These are phyloP conservation scores for Prasinococcaceae sp. DNA, from an alignment of 139 green algal genomes.

Conservation along the genomic window DNA sequence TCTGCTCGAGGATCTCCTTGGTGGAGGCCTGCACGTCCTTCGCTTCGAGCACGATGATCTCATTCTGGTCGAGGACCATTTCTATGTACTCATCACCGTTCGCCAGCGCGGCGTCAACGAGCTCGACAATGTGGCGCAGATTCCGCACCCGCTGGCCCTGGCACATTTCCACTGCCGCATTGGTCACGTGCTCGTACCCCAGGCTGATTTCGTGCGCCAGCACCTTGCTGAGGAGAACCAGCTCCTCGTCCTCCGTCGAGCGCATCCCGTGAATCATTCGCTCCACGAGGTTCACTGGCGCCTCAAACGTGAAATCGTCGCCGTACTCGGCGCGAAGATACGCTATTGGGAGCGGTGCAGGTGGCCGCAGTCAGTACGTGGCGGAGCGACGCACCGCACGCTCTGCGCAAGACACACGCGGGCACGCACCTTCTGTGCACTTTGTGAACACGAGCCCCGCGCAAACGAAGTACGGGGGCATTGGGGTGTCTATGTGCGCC, in stretches of 20 bases:
- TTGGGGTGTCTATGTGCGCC: constrained; percentile 38
- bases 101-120: constrained; percentile 4
- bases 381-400: too few relatives aligned
- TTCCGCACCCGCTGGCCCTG: neutral
- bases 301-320: constrained; percentile 32
- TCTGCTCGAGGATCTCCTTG: constrained; percentile 42
- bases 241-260: constrained; percentile 26
- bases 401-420: too few relatives aligned
- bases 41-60: constrained; percentile 40
- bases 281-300: constrained; percentile 33
- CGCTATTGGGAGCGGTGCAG: too few relatives aligned
- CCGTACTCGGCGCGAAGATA: constrained; percentile 49
- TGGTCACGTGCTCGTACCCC: too few relatives aligned
- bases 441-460: constrained; percentile 43
- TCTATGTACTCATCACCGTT: constrained; percentile 13
- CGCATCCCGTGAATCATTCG: constrained; percentile 34
- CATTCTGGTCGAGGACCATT: constrained; percentile 16
- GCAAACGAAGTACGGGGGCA: constrained; percentile 41
- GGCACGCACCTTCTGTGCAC: too few relatives aligned
- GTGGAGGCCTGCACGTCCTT: constrained; percentile 24
- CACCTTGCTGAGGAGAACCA: constrained; percentile 38
- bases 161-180: too few relatives aligned
- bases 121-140: constrained; percentile 7
- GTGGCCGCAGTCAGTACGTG: too few relatives aligned
- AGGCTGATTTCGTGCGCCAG: neutral